These are phyloP conservation scores for Odontarrhena argentea DNA, from an alignment of 345 rosid genomes.

Conservation along the genomic window DNA sequence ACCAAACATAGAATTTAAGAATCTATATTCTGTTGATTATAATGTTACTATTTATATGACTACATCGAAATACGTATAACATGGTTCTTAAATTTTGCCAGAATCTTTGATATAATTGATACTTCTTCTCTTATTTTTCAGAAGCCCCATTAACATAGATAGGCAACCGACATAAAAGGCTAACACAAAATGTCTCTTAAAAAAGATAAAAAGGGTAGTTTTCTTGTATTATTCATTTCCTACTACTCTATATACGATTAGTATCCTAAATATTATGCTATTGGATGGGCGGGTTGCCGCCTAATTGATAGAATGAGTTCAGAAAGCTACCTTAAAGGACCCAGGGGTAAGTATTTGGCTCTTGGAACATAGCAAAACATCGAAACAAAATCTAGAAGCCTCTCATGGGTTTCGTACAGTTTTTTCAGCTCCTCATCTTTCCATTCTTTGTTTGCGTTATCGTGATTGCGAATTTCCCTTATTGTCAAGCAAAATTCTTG, in stretches of 20 bases:
- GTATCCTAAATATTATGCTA: constrained; percentile 6
- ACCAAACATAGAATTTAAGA: constrained; percentile 18
- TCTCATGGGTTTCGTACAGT: constrained; percentile 92
- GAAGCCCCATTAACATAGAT: constrained; percentile 9
- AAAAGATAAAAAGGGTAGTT: neutral
- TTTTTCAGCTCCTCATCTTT: constrained; percentile 93
- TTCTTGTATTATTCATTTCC: neutral
- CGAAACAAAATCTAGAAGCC: constrained; percentile 90
- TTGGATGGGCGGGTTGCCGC: constrained; percentile 10
- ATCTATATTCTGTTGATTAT: neutral
- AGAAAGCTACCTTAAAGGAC: constrained; percentile 80
- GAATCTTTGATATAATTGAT: constrained; percentile 2
- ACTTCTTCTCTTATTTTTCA: neutral
- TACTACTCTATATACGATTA: constrained; percentile 13
- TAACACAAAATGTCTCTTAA: neutral
- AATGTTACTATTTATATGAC: constrained; percentile 15
- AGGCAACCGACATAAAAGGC: constrained; percentile 22
- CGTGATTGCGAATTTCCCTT: constrained; percentile 95
- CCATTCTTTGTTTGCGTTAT: constrained; percentile 97
- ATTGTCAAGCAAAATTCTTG: constrained; percentile 26
- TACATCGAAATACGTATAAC: constrained; percentile 3
- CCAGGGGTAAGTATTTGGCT: constrained; percentile 92
- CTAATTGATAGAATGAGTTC: constrained; percentile 12
- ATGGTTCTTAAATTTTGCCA: constrained; percentile 27
- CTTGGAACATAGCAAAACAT: constrained; percentile 94